Percentiles rank a stretch among this genome's conserved stretches.
Evolutionary conservation across 2,329 filamentous ascomycete genomes (phyloP).

Genomic region (Allantophomopsis lycopodina): DNA sequence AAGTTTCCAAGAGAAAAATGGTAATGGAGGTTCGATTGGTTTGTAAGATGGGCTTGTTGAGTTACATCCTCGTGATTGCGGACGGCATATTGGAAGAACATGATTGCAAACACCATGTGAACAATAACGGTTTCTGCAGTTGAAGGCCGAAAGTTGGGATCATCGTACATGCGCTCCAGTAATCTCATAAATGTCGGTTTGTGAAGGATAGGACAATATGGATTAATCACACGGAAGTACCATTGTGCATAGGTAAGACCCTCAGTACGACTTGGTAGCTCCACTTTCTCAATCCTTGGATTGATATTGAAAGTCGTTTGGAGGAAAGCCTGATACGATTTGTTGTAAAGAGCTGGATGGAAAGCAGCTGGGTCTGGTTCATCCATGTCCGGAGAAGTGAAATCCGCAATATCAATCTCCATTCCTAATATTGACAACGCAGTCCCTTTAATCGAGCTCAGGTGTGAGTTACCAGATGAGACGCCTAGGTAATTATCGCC

Average conservation of each 20-base stretch:
- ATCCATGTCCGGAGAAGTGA: slow-evolving; percentile 51
- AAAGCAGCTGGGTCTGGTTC: slow-evolving; percentile 34
- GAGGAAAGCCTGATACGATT: slow-evolving; percentile 58
- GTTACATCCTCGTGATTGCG: slow-evolving; percentile 47
- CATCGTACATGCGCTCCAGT: slow-evolving; percentile 56
- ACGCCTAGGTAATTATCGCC: slow-evolving; percentile 56
- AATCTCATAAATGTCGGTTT: slow-evolving; percentile 58
- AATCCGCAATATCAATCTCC: slow-evolving; percentile 65
- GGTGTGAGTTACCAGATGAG: slow-evolving; percentile 39
- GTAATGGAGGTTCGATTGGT: slow-evolving; percentile 63
- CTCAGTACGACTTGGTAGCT: slow-evolving; percentile 48
- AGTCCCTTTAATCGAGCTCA: slow-evolving; percentile 65
- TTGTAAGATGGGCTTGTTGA: slow-evolving; percentile 39
- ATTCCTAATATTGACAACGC: slow-evolving; percentile 67
- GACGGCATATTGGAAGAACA: slow-evolving; percentile 65
- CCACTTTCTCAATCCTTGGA: slow-evolving; percentile 35
- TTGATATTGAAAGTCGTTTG: slow-evolving; percentile 50
- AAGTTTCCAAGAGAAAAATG: slow-evolving; percentile 61
- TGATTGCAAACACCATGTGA: slow-evolving; percentile 68
- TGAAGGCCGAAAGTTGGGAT: slow-evolving; percentile 46
- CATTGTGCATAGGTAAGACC: slow-evolving; percentile 58
- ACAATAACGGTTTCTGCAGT: slow-evolving; percentile 54
- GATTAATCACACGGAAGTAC: slow-evolving; percentile 61
- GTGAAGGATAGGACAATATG: slow-evolving; percentile 66
- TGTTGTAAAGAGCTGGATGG: slow-evolving; percentile 43